Percentiles rank a stretch among this genome's conserved stretches.
Evolutionary conservation across 441 rosid species (phyloP).

Genomic region (Theobroma grandiflorum): DNA sequence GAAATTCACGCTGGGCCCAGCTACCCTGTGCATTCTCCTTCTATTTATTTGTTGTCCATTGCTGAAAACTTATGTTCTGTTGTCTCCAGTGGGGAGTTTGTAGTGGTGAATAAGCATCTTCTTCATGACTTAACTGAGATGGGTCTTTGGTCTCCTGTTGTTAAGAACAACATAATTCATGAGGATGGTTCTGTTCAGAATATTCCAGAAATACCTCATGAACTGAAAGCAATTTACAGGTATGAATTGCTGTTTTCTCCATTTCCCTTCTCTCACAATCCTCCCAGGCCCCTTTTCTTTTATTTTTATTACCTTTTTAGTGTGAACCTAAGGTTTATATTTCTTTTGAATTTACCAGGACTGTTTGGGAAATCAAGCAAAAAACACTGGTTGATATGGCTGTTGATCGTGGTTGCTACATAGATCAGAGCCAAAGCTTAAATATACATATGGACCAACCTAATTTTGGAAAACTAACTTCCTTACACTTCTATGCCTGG

Average conservation of each 20-base stretch:
- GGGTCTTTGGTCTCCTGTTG: constrained; percentile 82
- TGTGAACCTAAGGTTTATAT: background rate
- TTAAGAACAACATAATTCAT: constrained; percentile 77
- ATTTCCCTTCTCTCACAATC: background rate
- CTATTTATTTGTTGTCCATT: background rate
- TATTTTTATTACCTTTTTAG: background rate
- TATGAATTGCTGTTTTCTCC: constrained; percentile 34
- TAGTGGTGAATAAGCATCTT: constrained; percentile 95
- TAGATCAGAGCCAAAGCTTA: constrained; percentile 94
- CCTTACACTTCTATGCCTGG: constrained; percentile 88
- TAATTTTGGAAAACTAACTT: constrained; percentile 81
- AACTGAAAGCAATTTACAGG: constrained; percentile 81
- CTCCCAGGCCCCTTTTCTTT: background rate
- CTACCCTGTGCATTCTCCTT: too few species aligned
- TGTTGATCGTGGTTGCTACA: constrained; percentile 86
- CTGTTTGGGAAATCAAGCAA: constrained; percentile 98
- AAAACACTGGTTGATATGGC: constrained; percentile 92
- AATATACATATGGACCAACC: constrained; percentile 95
- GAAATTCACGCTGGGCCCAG: too few species aligned
- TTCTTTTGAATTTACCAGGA: constrained; percentile 46
- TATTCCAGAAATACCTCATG: constrained; percentile 73
- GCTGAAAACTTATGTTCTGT: constrained; percentile 4
- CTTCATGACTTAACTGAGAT: constrained; percentile 88
- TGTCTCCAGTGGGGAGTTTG: constrained; percentile 82
- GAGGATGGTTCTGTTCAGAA: constrained; percentile 82